These are phyloP conservation scores for Babesia ovata DNA, from an alignment of 169 alveolate genomes.

Conservation along the genomic window DNA sequence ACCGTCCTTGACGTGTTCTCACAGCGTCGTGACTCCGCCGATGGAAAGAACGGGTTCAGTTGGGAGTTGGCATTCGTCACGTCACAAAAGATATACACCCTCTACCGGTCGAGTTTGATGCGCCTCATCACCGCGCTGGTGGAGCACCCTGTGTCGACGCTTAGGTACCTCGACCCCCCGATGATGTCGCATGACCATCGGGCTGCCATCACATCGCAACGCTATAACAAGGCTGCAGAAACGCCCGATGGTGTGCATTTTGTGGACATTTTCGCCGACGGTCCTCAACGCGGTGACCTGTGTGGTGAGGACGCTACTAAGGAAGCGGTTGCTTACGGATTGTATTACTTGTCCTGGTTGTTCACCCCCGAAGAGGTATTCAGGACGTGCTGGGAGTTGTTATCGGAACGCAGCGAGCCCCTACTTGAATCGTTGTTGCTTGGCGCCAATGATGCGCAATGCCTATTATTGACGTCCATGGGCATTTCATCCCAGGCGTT, in stretches of 20 bases:
- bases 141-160: slow-evolving; percentile 22
- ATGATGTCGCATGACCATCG: slow-evolving; percentile 4
- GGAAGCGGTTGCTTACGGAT: slow-evolving; percentile 35
- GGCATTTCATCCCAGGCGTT: slow-evolving; percentile 51
- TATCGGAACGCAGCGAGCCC: slow-evolving; percentile 8
- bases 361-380: slow-evolving; percentile 56
- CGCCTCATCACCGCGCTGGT: slow-evolving; percentile 8
- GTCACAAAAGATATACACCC: slow-evolving; percentile 9
- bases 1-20: slow-evolving; percentile 15
- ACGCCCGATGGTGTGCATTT: slow-evolving; percentile 2
- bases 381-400: slow-evolving; percentile 33
- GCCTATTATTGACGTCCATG: slow-evolving; percentile 23
- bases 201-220: not conserved
- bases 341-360: slow-evolving; percentile 63
- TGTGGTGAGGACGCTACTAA: slow-evolving; percentile 16
- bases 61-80: slow-evolving; percentile 29
- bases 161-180: slow-evolving; percentile 25
- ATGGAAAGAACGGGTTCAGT: not conserved
- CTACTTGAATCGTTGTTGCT: slow-evolving; percentile 8
- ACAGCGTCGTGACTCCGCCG: slow-evolving; percentile 1
- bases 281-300: slow-evolving; percentile 3
- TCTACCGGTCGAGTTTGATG: slow-evolving; percentile 4
- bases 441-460: slow-evolving; percentile 1
- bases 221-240: not conserved
- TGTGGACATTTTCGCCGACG: slow-evolving; percentile 40